Evolutionary conservation across 2,329 filamentous ascomycete species (phyloP).

Genomic region (Diaporthe australafricana): DNA sequence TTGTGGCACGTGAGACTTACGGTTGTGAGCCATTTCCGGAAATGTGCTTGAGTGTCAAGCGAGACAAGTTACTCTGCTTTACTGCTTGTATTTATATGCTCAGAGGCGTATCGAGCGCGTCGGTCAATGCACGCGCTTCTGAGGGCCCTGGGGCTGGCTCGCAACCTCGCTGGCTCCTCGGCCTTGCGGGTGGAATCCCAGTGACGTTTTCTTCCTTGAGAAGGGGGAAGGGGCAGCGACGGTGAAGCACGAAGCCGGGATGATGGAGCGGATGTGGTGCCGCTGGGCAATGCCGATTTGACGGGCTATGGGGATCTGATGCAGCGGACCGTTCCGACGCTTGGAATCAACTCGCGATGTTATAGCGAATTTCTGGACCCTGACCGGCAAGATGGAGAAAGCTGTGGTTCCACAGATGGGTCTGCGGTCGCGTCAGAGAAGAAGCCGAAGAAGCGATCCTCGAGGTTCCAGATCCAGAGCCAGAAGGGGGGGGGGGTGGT

Average conservation of each 20-base stretch:
- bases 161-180: conserved; percentile 22
- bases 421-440: conserved; percentile 26
- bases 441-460: conserved; percentile 27
- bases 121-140: conserved; percentile 17
- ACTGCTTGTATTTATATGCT: conserved; percentile 20
- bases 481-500: not conserved
- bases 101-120: conserved; percentile 8
- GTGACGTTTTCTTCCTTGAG: not conserved
- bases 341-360: conserved; percentile 17
- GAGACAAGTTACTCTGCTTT: not conserved
- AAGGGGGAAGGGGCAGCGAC: conserved; percentile 4
- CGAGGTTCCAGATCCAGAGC: not conserved
- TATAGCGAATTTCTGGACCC: conserved; percentile 15
- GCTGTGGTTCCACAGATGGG: conserved; percentile 23
- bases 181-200: conserved; percentile 3
- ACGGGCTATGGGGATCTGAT: not conserved
- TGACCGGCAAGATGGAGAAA: conserved; percentile 16
- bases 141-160: not conserved
- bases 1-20: conserved; percentile 22
- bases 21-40: conserved; percentile 32
- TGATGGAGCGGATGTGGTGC: not conserved
- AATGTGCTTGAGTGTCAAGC: not conserved
- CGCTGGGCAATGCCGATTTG: conserved; percentile 1
- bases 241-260: conserved; percentile 10
- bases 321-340: conserved; percentile 11